phyloP scores from a whole-genome alignment of 2,329 filamentous ascomycete species.

The Ilyonectria destructans region DNA sequence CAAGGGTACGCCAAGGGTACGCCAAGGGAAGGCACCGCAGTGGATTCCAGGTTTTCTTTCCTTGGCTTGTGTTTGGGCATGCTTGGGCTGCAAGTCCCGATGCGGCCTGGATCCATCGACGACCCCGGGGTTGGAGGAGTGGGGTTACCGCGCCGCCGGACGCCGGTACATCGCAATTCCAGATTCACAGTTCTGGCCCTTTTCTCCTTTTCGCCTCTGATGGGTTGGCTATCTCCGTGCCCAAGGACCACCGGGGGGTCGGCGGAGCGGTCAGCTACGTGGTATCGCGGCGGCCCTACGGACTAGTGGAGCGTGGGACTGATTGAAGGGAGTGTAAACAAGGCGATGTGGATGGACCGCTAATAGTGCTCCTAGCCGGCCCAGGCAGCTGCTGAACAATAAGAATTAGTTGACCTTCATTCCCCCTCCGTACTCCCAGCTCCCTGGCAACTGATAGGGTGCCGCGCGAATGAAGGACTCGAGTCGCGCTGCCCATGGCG shows the following conservation, averaged over 20 bases:
- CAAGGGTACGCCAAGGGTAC: not conserved
- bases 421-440: not conserved
- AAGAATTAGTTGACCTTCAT: not conserved
- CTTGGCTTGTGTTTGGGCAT: conserved; percentile 19
- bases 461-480: not conserved
- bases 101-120: conserved; percentile 31
- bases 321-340: not conserved
- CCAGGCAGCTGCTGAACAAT: not conserved
- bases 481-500: too few species aligned
- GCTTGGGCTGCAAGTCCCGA: conserved; percentile 30
- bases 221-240: too few species aligned
- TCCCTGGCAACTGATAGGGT: not conserved
- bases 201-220: not conserved
- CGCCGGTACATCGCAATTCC: not conserved
- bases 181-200: too few species aligned
- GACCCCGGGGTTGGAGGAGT: conserved; percentile 3
- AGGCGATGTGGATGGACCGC: not conserved
- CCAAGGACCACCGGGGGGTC: too few species aligned
- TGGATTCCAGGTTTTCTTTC: conserved; percentile 5
- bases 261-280: too few species aligned
- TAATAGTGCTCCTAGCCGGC: not conserved
- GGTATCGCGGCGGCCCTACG: too few species aligned
- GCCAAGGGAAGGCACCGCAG: not conserved
- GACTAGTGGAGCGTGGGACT: not conserved
- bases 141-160: conserved; percentile 20